Evolutionary conservation across 2,329 filamentous ascomycete species (phyloP).

Genomic region (Dothideomycetes sp.): DNA sequence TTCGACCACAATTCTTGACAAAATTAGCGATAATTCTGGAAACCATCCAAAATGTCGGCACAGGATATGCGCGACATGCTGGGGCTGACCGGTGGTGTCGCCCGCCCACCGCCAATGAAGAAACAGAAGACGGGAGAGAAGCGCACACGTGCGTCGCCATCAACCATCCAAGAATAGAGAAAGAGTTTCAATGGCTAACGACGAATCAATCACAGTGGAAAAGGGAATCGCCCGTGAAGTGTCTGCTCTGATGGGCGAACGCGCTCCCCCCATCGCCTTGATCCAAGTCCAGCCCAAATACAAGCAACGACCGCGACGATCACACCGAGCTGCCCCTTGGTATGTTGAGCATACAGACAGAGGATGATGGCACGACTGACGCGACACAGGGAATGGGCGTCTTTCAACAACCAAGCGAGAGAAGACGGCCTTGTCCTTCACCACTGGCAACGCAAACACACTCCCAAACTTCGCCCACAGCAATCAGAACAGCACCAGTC

Average conservation of each 20-base stretch:
- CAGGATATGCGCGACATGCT: constrained; percentile 78
- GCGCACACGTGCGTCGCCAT: constrained; percentile 38
- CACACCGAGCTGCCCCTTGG: constrained; percentile 31
- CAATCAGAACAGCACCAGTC: constrained; percentile 21
- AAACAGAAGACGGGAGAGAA: constrained; percentile 62
- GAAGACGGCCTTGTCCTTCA: constrained; percentile 60
- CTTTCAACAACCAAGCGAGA: constrained; percentile 72
- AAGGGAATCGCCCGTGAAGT: constrained; percentile 43
- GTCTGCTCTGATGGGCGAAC: constrained; percentile 42
- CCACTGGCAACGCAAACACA: constrained; percentile 67
- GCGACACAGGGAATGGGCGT: constrained; percentile 54
- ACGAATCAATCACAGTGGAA: constrained; percentile 15
- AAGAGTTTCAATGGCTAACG: neutral
- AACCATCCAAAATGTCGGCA: constrained; percentile 15
- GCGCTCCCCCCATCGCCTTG: constrained; percentile 41
- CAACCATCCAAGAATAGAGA: neutral
- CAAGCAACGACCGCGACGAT: constrained; percentile 41
- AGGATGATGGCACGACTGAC: constrained; percentile 30
- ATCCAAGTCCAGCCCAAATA: constrained; percentile 43
- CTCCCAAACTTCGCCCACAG: constrained; percentile 20
- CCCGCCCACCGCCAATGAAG: constrained; percentile 50
- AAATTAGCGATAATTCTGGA: constrained; percentile 1
- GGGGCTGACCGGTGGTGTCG: constrained; percentile 59
- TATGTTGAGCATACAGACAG: neutral
- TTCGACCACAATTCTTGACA: neutral